These are phyloP conservation scores for Leccinum pseudoinsigne DNA, from an alignment of 1,284 basidiomycete genomes.

Conservation along the genomic window DNA sequence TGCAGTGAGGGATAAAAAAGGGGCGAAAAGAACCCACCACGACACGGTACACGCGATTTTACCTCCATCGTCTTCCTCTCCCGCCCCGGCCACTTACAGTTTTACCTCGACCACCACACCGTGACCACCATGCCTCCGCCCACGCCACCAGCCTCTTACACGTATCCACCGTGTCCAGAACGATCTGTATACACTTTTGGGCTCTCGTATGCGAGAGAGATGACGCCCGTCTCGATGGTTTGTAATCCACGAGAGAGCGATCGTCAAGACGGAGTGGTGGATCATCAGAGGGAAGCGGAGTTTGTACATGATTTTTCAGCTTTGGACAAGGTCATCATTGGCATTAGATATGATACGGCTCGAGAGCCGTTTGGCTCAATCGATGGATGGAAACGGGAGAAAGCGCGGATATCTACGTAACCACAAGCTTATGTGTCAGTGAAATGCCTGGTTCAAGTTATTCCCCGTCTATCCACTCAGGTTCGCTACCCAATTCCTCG, in stretches of 20 bases:
- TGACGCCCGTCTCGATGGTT: slow-evolving; percentile 71
- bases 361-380: too few species aligned
- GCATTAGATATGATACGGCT: too few species aligned
- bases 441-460: too few species aligned
- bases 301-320: slow-evolving; percentile 73
- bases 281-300: slow-evolving; percentile 50
- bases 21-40: slow-evolving; percentile 53
- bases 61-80: slow-evolving; percentile 54
- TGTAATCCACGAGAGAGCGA: slow-evolving; percentile 59
- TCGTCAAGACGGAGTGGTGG: slow-evolving; percentile 68
- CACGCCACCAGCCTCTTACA: slow-evolving; percentile 27
- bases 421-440: too few species aligned
- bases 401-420: too few species aligned
- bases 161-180: slow-evolving; percentile 53
- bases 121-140: slow-evolving; percentile 31
- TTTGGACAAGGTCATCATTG: slow-evolving; percentile 46
- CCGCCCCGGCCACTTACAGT: slow-evolving; percentile 64
- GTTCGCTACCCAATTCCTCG: background rate
- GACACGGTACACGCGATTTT: slow-evolving; percentile 65
- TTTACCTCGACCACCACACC: slow-evolving; percentile 49
- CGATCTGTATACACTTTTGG: slow-evolving; percentile 68
- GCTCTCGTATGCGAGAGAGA: slow-evolving; percentile 78
- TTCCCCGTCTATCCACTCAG: background rate
- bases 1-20: background rate
- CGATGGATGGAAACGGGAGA: too few species aligned